phyloP scores from a whole-genome alignment of 1,284 basidiomycete genomes.

The Calocybe gambosa region DNA sequence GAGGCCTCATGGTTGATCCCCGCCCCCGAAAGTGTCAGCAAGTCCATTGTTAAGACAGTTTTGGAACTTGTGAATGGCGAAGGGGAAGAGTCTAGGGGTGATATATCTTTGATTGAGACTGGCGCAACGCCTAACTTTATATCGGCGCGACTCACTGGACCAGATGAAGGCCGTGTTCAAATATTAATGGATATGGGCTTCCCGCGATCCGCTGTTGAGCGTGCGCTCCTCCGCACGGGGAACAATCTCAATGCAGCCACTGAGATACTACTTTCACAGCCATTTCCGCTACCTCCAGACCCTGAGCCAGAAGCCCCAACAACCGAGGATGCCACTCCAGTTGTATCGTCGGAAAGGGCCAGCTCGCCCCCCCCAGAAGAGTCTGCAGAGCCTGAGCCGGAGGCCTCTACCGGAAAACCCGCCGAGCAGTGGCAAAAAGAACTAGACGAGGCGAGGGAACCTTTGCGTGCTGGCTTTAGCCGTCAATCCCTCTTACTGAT shows the following conservation, averaged over 20 bases:
- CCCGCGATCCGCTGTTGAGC: slow-evolving; percentile 76
- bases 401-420: slow-evolving; percentile 32
- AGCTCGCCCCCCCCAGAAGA: slow-evolving; percentile 1
- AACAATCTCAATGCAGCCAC: slow-evolving; percentile 91
- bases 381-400: slow-evolving; percentile 13
- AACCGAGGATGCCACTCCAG: background rate
- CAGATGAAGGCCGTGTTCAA: slow-evolving; percentile 73
- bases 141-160: slow-evolving; percentile 41
- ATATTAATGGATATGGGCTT: slow-evolving; percentile 98
- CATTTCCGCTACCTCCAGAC: slow-evolving; percentile 71
- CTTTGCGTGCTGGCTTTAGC: slow-evolving; percentile 61
- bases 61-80: slow-evolving; percentile 82
- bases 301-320: slow-evolving; percentile 25
- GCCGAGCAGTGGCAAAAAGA: slow-evolving; percentile 59
- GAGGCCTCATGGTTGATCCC: slow-evolving; percentile 77
- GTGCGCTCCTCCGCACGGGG: slow-evolving; percentile 76
- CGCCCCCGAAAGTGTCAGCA: slow-evolving; percentile 68
- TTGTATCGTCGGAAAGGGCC: slow-evolving; percentile 1
- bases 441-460: slow-evolving; percentile 62
- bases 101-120: slow-evolving; percentile 18
- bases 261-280: slow-evolving; percentile 81
- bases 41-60: slow-evolving; percentile 71
- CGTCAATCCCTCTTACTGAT: slow-evolving; percentile 72
- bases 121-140: slow-evolving; percentile 22
- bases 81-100: slow-evolving; percentile 61